These are phyloP conservation scores for Cymbopogon citratus DNA, from an alignment of 176 grass and related monocot genomes.

Conservation along the genomic window DNA sequence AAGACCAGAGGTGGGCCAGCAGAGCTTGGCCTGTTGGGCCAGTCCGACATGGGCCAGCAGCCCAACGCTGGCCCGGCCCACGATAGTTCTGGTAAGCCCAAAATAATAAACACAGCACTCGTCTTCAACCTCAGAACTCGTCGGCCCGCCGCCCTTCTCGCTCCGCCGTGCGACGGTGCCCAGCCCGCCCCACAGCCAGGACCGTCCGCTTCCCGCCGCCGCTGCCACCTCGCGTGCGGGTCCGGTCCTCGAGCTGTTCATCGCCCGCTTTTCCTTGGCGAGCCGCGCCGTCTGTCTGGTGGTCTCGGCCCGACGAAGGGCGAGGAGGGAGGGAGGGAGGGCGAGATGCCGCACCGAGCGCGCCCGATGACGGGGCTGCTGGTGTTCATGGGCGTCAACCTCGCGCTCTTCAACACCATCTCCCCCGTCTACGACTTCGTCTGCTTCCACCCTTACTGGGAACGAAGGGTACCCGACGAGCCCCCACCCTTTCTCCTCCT, in stretches of 20 bases:
- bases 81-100: no score
- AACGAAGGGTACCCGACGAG: conserved; percentile 54
- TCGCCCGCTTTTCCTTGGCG: neutral
- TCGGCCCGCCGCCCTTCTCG: no score
- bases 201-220: no score
- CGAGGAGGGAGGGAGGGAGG: neutral
- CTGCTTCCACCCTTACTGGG: conserved; percentile 83
- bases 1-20: no score
- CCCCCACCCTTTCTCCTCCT: neutral
- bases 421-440: conserved; percentile 85
- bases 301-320: neutral
- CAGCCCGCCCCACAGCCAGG: no score
- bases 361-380: conserved; percentile 70
- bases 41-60: no score
- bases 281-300: neutral
- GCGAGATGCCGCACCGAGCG: conserved; percentile 65
- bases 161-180: no score
- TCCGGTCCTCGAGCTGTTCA: neutral
- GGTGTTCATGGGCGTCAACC: conserved; percentile 70
- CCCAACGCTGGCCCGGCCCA: no score
- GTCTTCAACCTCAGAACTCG: no score
- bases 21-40: no score
- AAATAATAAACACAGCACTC: no score
- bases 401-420: conserved; percentile 71
- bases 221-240: no score